A percentile compares a stretch with the other conserved stretches of the same genome.
These are phyloP conservation scores for Backusella mclennaniae DNA, from an alignment of 192 early-diverging fungal species.

Conservation along the genomic window DNA sequence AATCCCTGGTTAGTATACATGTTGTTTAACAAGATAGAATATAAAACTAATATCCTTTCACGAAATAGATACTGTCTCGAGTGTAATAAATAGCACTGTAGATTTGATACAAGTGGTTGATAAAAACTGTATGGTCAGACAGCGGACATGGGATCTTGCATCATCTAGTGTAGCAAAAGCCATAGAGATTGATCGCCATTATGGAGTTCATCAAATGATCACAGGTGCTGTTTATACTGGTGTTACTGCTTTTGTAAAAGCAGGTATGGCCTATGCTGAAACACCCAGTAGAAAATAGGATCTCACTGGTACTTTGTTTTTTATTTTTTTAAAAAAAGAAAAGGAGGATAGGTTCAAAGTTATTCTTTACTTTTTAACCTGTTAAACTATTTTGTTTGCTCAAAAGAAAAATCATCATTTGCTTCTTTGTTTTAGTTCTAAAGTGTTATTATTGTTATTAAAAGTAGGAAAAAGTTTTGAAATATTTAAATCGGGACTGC, in stretches of 20 bases:
- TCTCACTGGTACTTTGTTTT: background rate
- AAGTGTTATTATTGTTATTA: background rate
- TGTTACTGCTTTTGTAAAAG: constrained; percentile 47
- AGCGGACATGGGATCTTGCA: constrained; percentile 50
- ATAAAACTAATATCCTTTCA: background rate
- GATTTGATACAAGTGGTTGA: constrained; percentile 37
- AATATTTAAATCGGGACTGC: background rate
- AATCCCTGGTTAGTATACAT: constrained; percentile 35
- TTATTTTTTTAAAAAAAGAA: background rate
- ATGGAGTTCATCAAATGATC: constrained; percentile 50
- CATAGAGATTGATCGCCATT: constrained; percentile 51
- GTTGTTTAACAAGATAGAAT: too few relatives aligned
- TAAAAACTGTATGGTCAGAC: constrained; percentile 41
- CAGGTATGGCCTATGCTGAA: constrained; percentile 52
- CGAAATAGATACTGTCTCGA: constrained; percentile 36
- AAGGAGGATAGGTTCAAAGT: too few relatives aligned
- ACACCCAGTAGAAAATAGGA: constrained; percentile 19
- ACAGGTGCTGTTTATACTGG: constrained; percentile 45
- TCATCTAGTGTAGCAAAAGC: constrained; percentile 42
- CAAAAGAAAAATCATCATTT: background rate
- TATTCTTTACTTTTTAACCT: too few relatives aligned
- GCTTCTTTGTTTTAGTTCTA: background rate
- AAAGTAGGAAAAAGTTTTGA: background rate
- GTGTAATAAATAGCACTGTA: constrained; percentile 39
- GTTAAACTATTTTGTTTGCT: background rate